Conservation (phyloP, 2,329 filamentous ascomycete genomes). For the Ploettnerulaceae sp. region DNA sequence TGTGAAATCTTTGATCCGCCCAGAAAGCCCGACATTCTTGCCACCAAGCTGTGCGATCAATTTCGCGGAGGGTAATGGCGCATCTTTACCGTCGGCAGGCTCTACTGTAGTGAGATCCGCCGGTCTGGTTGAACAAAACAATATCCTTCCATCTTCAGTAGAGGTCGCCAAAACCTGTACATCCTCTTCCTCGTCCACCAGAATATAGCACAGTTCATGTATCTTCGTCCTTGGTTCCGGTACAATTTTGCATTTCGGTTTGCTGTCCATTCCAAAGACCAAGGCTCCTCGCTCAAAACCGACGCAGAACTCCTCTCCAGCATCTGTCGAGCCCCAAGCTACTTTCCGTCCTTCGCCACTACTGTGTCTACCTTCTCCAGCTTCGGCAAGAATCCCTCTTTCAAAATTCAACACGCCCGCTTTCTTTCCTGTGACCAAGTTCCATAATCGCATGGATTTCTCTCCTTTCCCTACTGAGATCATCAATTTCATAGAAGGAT, state of each 20-base stretch:
- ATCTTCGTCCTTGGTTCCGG: slow-evolving; percentile 69
- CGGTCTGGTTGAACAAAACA: slow-evolving; percentile 71
- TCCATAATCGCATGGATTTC: slow-evolving; percentile 90
- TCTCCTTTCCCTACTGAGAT: slow-evolving; percentile 87
- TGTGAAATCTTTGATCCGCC: slow-evolving; percentile 84
- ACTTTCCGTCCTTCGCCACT: slow-evolving; percentile 80
- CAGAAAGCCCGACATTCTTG: slow-evolving; percentile 61
- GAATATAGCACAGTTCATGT: slow-evolving; percentile 73
- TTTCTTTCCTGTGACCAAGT: slow-evolving; percentile 93
- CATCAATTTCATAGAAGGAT: slow-evolving; percentile 96
- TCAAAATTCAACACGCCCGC: slow-evolving; percentile 87
- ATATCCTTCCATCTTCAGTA: slow-evolving; percentile 82
- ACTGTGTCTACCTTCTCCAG: slow-evolving; percentile 71
- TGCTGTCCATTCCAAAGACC: slow-evolving; percentile 84
- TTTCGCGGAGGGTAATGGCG: slow-evolving; percentile 54
- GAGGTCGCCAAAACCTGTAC: slow-evolving; percentile 67
- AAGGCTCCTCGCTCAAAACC: slow-evolving; percentile 81
- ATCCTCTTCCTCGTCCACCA: slow-evolving; percentile 42
- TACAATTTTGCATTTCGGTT: slow-evolving; percentile 69
- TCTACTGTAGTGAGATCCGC: slow-evolving; percentile 39
- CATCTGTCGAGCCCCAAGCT: slow-evolving; percentile 68
- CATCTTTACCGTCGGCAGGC: slow-evolving; percentile 36
- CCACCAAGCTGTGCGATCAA: slow-evolving; percentile 77
- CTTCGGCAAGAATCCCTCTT: slow-evolving; percentile 63
- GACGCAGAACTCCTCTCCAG: slow-evolving; percentile 81